Conservation (phyloP, 1,284 basidiomycete species). For the Sphagnurus paluster region DNA sequence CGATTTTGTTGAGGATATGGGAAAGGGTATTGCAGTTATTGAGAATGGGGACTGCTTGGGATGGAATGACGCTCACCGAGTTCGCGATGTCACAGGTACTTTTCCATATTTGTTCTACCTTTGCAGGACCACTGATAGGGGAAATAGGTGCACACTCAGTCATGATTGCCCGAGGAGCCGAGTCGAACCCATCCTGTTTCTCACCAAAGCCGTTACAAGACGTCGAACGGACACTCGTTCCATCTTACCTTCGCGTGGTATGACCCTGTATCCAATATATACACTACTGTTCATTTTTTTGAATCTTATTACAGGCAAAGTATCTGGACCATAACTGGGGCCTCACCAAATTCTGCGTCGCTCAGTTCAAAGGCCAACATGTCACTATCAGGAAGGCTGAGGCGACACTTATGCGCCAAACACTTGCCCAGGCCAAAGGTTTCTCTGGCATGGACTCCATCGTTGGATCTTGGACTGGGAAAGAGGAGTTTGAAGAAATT, state of each 20-base stretch:
- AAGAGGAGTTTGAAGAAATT: conserved; percentile 60
- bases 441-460: conserved; percentile 61
- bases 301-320: conserved; percentile 40
- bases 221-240: conserved; percentile 71
- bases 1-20: conserved; percentile 70
- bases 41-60: conserved; percentile 94
- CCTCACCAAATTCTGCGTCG: conserved; percentile 91
- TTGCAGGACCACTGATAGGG: conserved; percentile 6
- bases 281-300: neutral
- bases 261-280: conserved; percentile 25
- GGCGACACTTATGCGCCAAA: conserved; percentile 55
- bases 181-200: conserved; percentile 92
- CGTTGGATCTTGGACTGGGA: conserved; percentile 61
- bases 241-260: conserved; percentile 77
- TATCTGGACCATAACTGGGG: conserved; percentile 81
- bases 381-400: conserved; percentile 56
- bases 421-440: conserved; percentile 62
- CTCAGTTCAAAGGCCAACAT: conserved; percentile 72
- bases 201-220: conserved; percentile 66
- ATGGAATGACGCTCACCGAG: conserved; percentile 74
- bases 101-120: neutral
- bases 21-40: conserved; percentile 78
- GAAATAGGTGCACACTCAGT: conserved; percentile 79
- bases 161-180: conserved; percentile 96
- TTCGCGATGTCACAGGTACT: conserved; percentile 74